phyloP scores from a whole-genome alignment of 2,329 filamentous ascomycete species.

The Xylaria arbuscula region DNA sequence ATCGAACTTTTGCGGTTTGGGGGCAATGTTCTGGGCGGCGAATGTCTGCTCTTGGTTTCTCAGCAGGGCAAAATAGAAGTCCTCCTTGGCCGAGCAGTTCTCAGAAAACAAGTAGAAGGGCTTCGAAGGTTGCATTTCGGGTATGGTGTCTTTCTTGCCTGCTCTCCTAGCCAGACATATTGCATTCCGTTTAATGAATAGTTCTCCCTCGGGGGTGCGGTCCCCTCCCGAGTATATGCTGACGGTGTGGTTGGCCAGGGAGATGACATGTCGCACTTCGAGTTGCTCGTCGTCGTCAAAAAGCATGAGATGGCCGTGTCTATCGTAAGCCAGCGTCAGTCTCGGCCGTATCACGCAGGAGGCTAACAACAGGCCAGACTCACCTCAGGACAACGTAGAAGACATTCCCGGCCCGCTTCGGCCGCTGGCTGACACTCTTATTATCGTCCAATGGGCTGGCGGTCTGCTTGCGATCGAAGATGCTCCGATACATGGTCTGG shows the following conservation, averaged over 20 bases:
- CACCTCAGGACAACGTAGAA: slow-evolving; percentile 93
- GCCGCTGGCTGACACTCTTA: slow-evolving; percentile 62
- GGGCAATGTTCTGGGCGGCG: slow-evolving; percentile 66
- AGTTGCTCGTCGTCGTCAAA: slow-evolving; percentile 96
- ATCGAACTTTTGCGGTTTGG: slow-evolving; percentile 80
- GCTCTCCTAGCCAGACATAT: slow-evolving; percentile 79
- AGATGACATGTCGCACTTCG: slow-evolving; percentile 96
- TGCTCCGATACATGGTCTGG: slow-evolving; percentile 96
- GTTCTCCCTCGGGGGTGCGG: slow-evolving; percentile 84
- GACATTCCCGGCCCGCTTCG: slow-evolving; percentile 81
- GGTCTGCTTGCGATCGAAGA: slow-evolving; percentile 82
- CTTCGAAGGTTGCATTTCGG: slow-evolving; percentile 71
- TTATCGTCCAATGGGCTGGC: slow-evolving; percentile 61
- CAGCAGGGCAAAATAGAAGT: slow-evolving; percentile 95
- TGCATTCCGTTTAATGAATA: slow-evolving; percentile 95
- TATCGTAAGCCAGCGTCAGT: slow-evolving; percentile 51
- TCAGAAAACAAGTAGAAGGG: slow-evolving; percentile 96
- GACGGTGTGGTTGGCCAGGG: slow-evolving; percentile 86
- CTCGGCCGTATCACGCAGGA: not conserved
- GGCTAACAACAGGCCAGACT: slow-evolving; percentile 48
- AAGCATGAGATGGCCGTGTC: slow-evolving; percentile 95
- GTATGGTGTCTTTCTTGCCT: slow-evolving; percentile 64
- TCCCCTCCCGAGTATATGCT: slow-evolving; percentile 85
- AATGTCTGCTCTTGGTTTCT: slow-evolving; percentile 81
- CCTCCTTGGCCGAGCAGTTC: slow-evolving; percentile 95